Evolutionary conservation across 1,284 basidiomycete species (phyloP).

Genomic region (Sanghuangporus baumii): DNA sequence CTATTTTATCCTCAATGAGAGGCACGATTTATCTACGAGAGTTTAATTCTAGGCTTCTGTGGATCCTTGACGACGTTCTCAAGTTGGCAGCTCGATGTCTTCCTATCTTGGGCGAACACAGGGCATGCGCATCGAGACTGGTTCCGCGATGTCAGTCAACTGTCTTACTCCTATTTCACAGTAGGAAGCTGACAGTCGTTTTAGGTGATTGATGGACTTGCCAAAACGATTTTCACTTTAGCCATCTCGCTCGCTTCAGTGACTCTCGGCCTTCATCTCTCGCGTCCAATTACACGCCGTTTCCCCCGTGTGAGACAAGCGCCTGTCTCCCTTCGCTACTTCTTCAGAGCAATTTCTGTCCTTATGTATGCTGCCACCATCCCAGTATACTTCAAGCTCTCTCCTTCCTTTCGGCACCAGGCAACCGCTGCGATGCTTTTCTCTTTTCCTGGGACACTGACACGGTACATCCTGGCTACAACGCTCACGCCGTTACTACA

Average conservation of each 20-base stretch:
- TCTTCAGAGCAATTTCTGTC: constrained; percentile 43
- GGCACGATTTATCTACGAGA: neutral
- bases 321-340: constrained; percentile 36
- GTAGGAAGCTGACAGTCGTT: constrained; percentile 1
- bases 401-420: constrained; percentile 67
- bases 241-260: constrained; percentile 63
- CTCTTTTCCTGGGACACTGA: constrained; percentile 83
- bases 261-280: constrained; percentile 54
- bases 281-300: constrained; percentile 35
- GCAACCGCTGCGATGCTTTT: constrained; percentile 89
- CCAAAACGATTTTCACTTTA: constrained; percentile 75
- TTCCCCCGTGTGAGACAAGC: constrained; percentile 38
- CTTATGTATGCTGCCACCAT: constrained; percentile 63
- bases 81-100: constrained; percentile 88
- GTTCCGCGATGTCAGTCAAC: constrained; percentile 68
- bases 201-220: constrained; percentile 84
- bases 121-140: constrained; percentile 55
- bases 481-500: constrained; percentile 62
- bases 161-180: constrained; percentile 1
- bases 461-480: constrained; percentile 77
- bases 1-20: neutral
- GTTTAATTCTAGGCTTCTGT: constrained; percentile 69
- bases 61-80: constrained; percentile 97
- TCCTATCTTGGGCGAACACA: constrained; percentile 80
- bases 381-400: constrained; percentile 73